Percentiles rank a stretch among this genome's conserved stretches.
Conservation (phyloP, 1,284 basidiomycete genomes). For the Gymnopus androsaceus region DNA sequence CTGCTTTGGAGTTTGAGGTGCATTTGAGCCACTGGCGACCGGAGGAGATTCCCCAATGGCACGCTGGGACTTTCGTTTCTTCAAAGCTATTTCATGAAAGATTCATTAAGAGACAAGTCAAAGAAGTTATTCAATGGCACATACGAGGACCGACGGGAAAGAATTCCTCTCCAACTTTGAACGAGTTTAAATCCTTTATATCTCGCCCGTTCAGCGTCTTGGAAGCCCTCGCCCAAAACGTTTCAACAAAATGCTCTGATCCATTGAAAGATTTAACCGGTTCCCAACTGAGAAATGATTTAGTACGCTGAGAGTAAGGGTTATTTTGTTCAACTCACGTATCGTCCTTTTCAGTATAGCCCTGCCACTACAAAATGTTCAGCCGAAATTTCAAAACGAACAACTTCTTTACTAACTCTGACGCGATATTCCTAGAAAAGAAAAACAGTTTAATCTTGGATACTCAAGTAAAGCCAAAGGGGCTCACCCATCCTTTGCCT, state of each 20-base stretch:
- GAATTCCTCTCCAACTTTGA: constrained; percentile 57
- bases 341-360: constrained; percentile 55
- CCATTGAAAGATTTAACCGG: constrained; percentile 61
- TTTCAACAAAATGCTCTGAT: constrained; percentile 56
- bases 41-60: neutral
- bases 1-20: neutral
- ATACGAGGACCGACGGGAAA: constrained; percentile 54
- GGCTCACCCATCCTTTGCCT: constrained; percentile 48
- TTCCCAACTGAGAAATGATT: constrained; percentile 57
- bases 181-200: constrained; percentile 45
- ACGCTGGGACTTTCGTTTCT: neutral
- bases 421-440: constrained; percentile 56
- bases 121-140: constrained; percentile 38
- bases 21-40: neutral
- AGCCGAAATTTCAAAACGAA: constrained; percentile 5
- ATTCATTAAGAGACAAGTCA: neutral
- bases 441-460: neutral
- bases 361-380: constrained; percentile 59
- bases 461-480: neutral
- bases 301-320: neutral
- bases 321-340: constrained; percentile 53
- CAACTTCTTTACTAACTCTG: constrained; percentile 45
- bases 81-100: neutral
- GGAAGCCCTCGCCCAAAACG: constrained; percentile 62
- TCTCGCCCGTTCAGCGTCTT: constrained; percentile 47